These are phyloP conservation scores for Macadamia tetraphylla DNA, from an alignment of 164 flowering plant species.

Conservation along the genomic window DNA sequence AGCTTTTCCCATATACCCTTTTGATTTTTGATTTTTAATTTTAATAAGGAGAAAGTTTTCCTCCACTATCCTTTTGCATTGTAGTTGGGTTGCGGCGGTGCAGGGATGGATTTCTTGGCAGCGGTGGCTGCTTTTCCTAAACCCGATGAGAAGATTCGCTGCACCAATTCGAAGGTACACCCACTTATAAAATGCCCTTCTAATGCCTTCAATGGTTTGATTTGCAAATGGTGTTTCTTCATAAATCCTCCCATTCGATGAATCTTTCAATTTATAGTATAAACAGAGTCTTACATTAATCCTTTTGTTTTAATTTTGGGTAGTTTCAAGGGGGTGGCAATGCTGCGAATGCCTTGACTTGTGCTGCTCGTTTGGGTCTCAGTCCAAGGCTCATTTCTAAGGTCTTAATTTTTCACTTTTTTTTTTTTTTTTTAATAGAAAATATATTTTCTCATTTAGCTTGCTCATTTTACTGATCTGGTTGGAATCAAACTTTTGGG, in stretches of 20 bases:
- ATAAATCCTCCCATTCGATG: no score
- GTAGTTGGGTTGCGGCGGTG: constrained; percentile 62
- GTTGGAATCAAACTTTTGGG: no score
- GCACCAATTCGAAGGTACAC: constrained; percentile 58
- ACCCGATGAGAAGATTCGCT: constrained; percentile 83
- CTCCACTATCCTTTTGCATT: no score
- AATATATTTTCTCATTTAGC: background rate
- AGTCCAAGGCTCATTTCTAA: constrained; percentile 71
- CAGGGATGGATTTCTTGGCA: constrained; percentile 60
- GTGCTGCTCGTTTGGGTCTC: constrained; percentile 83
- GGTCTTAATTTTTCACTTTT: constrained; percentile 24
- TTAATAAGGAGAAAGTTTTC: no score
- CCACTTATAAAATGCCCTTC: no score
- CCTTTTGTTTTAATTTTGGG: constrained; percentile 2
- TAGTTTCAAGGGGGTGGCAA: constrained; percentile 96
- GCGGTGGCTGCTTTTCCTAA: constrained; percentile 71
- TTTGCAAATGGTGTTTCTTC: no score
- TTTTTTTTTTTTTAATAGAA: background rate
- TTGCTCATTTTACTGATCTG: background rate
- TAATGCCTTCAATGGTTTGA: no score
- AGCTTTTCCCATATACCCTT: no score
- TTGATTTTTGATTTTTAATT: no score
- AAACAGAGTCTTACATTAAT: background rate
- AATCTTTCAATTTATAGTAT: background rate
- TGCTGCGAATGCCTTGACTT: constrained; percentile 84